These are phyloP conservation scores for Tremella fuciformis DNA, from an alignment of 768 basidiomycete genomes.

Conservation along the genomic window DNA sequence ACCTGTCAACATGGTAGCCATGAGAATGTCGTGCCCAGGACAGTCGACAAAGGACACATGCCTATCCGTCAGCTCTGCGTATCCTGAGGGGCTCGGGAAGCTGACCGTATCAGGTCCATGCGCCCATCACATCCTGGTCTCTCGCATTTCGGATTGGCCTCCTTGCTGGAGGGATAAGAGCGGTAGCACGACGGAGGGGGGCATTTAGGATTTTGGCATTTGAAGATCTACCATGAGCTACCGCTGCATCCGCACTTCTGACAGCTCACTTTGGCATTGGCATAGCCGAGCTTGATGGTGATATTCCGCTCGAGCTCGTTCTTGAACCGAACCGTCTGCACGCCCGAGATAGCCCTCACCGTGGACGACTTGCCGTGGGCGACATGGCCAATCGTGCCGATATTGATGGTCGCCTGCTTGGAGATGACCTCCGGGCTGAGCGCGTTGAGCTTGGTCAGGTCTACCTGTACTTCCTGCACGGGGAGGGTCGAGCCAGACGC, in stretches of 20 bases:
- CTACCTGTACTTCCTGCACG: conserved; percentile 63
- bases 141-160: conserved; percentile 89
- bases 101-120: conserved; percentile 78
- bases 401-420: conserved; percentile 67
- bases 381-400: conserved; percentile 98
- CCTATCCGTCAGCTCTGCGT: conserved; percentile 29
- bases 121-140: conserved; percentile 82
- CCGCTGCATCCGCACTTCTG: neutral
- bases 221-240: conserved; percentile 73
- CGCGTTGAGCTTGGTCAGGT: conserved; percentile 76
- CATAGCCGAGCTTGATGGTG: conserved; percentile 98
- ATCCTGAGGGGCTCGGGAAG: neutral
- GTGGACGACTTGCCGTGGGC: conserved; percentile 63
- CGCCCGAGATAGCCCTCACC: conserved; percentile 97
- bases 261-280: conserved; percentile 85
- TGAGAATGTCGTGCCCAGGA: conserved; percentile 97
- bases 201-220: conserved; percentile 90
- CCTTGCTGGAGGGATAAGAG: conserved; percentile 90
- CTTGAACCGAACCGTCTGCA: conserved; percentile 97
- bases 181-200: conserved; percentile 91
- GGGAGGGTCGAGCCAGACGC: conserved; percentile 16
- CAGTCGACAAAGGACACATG: conserved; percentile 98
- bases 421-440: conserved; percentile 57
- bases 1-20: conserved; percentile 99
- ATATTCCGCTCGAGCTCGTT: conserved; percentile 99